Percentiles rank a stretch among this genome's conserved stretches.
Evolutionary conservation across 2,329 filamentous ascomycete genomes (phyloP).

Genomic region (Colletotrichum graminicola): DNA sequence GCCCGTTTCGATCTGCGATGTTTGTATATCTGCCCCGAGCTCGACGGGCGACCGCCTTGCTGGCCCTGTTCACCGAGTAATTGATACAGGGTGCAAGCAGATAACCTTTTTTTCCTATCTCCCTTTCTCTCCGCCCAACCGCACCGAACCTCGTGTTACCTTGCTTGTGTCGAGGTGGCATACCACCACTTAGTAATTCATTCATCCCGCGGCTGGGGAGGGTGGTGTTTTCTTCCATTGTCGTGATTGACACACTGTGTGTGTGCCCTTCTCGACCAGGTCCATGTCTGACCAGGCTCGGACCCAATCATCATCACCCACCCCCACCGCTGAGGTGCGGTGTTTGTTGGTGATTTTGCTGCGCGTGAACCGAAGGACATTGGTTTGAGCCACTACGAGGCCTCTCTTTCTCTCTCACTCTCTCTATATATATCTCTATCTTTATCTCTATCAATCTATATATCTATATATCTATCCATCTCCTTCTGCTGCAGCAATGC

Average conservation of each 20-base stretch:
- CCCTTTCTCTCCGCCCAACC: background rate
- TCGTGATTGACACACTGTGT: background rate
- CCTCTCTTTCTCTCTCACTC: background rate
- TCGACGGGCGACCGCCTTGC: background rate
- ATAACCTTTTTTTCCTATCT: background rate
- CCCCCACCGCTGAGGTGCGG: background rate
- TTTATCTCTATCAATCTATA: background rate
- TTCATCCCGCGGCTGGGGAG: background rate
- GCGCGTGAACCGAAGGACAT: background rate
- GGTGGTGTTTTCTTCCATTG: background rate
- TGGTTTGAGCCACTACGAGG: background rate
- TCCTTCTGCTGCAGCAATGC: background rate
- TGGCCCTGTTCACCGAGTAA: slow-evolving; percentile 6
- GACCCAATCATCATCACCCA: background rate
- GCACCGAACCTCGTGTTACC: background rate
- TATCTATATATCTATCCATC: too few species aligned
- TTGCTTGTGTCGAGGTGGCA: background rate
- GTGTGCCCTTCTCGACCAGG: background rate
- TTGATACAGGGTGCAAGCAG: slow-evolving; percentile 5
- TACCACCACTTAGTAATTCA: background rate
- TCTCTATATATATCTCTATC: background rate
- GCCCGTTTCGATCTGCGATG: slow-evolving; percentile 13
- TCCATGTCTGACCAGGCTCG: background rate
- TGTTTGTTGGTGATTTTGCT: background rate
- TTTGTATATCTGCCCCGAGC: slow-evolving; percentile 2